Percentiles rank a stretch among this genome's conserved stretches.
Evolutionary conservation across 2,329 filamentous ascomycete species (phyloP).

Genomic region (Penicillium fuscoglaucum): DNA sequence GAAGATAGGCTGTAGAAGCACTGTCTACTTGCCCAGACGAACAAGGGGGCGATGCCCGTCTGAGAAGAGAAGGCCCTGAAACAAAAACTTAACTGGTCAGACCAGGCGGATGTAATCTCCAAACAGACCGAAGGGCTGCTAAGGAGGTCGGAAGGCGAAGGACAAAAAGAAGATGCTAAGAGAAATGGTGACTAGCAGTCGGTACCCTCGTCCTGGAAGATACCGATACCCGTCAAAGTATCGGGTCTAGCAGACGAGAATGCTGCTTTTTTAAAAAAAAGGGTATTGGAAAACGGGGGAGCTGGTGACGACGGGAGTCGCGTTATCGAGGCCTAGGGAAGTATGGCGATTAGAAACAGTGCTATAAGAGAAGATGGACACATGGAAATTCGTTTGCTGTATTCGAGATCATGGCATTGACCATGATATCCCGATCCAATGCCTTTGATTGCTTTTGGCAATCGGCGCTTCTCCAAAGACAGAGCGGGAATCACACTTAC

Average conservation of each 20-base stretch:
- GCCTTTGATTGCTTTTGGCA: neutral
- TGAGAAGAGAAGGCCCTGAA: conserved; percentile 97
- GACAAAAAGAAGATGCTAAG: conserved; percentile 73
- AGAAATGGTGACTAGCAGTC: conserved; percentile 78
- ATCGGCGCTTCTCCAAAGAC: neutral
- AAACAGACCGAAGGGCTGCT: conserved; percentile 63
- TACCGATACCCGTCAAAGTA: conserved; percentile 83
- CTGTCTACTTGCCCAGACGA: conserved; percentile 96
- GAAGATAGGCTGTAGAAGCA: conserved; percentile 66
- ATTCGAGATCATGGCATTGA: neutral
- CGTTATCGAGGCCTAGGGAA: conserved; percentile 64
- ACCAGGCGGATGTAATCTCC: conserved; percentile 67
- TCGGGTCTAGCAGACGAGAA: conserved; percentile 79
- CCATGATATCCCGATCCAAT: conserved; percentile 1
- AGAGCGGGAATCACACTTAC: conserved; percentile 54
- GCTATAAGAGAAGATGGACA: neutral
- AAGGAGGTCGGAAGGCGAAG: conserved; percentile 84
- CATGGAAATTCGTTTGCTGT: neutral
- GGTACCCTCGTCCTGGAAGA: conserved; percentile 66
- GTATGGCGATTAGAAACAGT: conserved; percentile 20
- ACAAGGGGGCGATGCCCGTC: conserved; percentile 81
- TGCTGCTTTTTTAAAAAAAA: conserved; percentile 51
- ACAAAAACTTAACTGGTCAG: conserved; percentile 71
- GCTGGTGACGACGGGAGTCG: conserved; percentile 31
- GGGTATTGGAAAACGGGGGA: conserved; percentile 17